Base-by-base conservation (phyloP, 2,329 filamentous ascomycete species). In the Bimuria novae-zelandiae region DNA sequence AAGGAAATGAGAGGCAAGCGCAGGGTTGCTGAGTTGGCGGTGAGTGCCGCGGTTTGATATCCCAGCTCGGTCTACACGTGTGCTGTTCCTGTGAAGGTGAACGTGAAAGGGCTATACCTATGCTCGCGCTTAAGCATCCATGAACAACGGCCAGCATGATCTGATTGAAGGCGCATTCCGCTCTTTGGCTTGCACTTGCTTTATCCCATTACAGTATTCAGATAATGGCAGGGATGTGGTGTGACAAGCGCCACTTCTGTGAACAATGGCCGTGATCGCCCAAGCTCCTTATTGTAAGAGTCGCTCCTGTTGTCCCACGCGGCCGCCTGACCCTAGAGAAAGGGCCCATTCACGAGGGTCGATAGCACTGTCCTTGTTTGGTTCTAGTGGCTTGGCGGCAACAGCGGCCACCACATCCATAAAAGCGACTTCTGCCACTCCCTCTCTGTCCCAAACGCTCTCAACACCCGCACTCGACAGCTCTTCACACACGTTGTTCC, bases 401-500 rank as follows among this genome's bases (percentile, higher is more conserved):
- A 41, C 35, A 33, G 29, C 46, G 46, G 25, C 39, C 46, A 27
- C 35, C 22, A 33, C 35, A 23, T 47, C 33, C 44, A 47, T 47
- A 47, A 47, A 47, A 21, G 44, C 44, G 33, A 25, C 22, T 21
- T 17, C 44, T 37, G 44, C 44, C 44, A 56, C 59, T 49, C 35
- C 50, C 39, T 49, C 52, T 52, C 47, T 39, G 52, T 59, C 57
- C 51, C 56, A 59, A 68, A 59, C 58, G 58, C 58, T 61, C 57
- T 50, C 57, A 51, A 64, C 64, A 49, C 55, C 46, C 51, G 36
- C 58, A 60, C 57, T 51, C 58, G 61, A 42, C 61, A 63, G 62
- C 56, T 54, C 64, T 61, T 61, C 56, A 50, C 54, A 61, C 55
- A 60, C 62, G 49, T 63, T 65, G 64, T 69, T 63, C 69, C 57